A percentile compares a stretch with the other conserved stretches of the same genome.
Conservation (phyloP, 768 basidiomycete genomes). For the Chalciporus pseudorubinellus region DNA sequence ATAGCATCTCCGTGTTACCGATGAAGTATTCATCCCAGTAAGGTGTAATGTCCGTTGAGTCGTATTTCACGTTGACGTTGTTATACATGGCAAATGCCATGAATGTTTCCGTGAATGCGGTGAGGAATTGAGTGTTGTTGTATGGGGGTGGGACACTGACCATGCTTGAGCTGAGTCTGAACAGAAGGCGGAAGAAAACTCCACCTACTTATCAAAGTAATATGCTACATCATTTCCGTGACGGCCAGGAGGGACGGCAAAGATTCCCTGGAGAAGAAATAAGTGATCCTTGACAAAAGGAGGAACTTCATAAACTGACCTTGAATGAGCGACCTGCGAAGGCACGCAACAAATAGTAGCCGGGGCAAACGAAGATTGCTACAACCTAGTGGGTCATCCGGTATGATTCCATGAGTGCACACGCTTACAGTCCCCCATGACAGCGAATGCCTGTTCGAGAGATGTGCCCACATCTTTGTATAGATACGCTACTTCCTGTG, state of each 20-base stretch:
- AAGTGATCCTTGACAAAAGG: constrained; percentile 14
- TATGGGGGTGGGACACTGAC: constrained; percentile 9
- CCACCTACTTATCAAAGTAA: constrained; percentile 36
- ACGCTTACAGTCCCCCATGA: constrained; percentile 41
- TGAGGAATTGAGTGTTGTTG: constrained; percentile 28
- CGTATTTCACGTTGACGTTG: constrained; percentile 22
- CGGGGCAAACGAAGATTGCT: constrained; percentile 39
- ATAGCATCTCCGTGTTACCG: constrained; percentile 15
- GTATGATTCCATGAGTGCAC: neutral
- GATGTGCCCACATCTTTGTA: constrained; percentile 35
- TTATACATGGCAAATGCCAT: constrained; percentile 20
- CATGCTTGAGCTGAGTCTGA: neutral
- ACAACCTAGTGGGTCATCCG: neutral
- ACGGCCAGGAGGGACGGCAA: constrained; percentile 29
- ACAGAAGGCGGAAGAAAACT: neutral
- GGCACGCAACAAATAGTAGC: constrained; percentile 30
- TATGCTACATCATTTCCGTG: constrained; percentile 37
- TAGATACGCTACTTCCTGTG: constrained; percentile 19
- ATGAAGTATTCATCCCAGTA: constrained; percentile 6
- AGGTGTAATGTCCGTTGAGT: constrained; percentile 17
- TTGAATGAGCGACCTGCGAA: constrained; percentile 35
- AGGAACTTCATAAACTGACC: constrained; percentile 22
- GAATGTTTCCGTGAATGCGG: constrained; percentile 28
- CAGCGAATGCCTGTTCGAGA: constrained; percentile 33
- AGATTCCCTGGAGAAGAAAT: constrained; percentile 23